phyloP scores from a whole-genome alignment of 176 grass and related monocot genomes.

The Aegilops speltoides region DNA sequence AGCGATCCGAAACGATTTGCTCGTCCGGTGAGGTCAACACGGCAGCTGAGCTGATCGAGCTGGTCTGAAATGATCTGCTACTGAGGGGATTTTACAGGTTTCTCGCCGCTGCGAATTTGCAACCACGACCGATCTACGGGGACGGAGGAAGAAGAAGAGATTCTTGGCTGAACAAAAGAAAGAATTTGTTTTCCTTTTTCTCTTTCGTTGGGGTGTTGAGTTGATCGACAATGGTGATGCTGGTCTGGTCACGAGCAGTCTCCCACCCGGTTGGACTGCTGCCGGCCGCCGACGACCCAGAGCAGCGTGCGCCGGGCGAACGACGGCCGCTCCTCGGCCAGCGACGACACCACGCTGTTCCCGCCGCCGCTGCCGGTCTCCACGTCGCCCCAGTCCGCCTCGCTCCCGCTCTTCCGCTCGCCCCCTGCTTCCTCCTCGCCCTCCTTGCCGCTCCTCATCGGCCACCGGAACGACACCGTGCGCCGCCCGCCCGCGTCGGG shows the following conservation, averaged over 20 bases:
- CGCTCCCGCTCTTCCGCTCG: conserved; percentile 49
- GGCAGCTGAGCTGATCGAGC: no score
- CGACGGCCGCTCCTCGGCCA: conserved; percentile 63
- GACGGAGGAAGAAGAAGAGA: neutral
- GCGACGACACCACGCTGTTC: conserved; percentile 47
- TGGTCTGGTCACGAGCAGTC: conserved; percentile 31
- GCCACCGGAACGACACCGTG: conserved; percentile 81
- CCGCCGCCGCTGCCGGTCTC: conserved; percentile 68
- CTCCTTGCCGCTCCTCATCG: neutral
- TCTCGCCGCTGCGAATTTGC: conserved; percentile 19
- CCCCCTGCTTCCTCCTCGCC: neutral
- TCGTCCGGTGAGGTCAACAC: no score
- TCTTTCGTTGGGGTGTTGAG: neutral
- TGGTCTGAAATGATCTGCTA: no score
- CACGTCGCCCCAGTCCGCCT: conserved; percentile 62
- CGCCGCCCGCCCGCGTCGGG: conserved; percentile 41
- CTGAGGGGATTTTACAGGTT: no score
- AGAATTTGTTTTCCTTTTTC: neutral
- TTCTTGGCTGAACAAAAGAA: conserved; percentile 1
- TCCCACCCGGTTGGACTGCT: conserved; percentile 51
- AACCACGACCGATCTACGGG: neutral
- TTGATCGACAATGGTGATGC: neutral
- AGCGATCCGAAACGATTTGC: no score
- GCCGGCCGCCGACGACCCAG: conserved; percentile 79
- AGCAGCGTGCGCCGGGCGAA: conserved; percentile 82